Conservation (phyloP, 2,329 filamentous ascomycete genomes). For the Hypocreales sp. region DNA sequence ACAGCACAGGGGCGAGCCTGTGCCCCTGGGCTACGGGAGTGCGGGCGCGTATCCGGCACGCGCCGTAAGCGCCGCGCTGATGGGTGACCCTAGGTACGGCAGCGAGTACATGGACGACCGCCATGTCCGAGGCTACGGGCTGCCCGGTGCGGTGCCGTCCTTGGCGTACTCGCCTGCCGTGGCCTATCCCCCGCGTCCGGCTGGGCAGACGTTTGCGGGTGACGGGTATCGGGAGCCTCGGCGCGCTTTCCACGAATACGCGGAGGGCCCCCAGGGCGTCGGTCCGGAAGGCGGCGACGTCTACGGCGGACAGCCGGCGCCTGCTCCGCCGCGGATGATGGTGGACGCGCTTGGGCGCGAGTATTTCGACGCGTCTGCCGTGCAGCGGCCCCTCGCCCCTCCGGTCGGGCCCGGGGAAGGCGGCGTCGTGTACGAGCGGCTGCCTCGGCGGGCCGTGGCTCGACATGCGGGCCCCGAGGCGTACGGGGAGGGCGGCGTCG, state of each 20-base stretch:
- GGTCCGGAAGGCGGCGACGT: slow-evolving; percentile 34
- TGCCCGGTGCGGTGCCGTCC: slow-evolving; percentile 17
- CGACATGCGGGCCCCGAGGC: slow-evolving; percentile 30
- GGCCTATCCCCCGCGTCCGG: slow-evolving; percentile 21
- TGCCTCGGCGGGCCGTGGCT: slow-evolving; percentile 33
- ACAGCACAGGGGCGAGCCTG: slow-evolving; percentile 13
- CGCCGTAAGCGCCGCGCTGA: slow-evolving; percentile 9
- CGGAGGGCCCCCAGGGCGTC: slow-evolving; percentile 28
- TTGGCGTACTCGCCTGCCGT: slow-evolving; percentile 21
- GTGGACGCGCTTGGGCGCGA: slow-evolving; percentile 73
- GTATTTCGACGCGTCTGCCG: slow-evolving; percentile 43
- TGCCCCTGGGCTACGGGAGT: slow-evolving; percentile 18
- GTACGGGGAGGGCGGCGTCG: slow-evolving; percentile 31
- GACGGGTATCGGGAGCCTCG: slow-evolving; percentile 24
- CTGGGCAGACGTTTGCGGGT: slow-evolving; percentile 25
- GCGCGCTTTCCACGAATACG: slow-evolving; percentile 27
- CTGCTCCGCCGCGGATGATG: slow-evolving; percentile 51
- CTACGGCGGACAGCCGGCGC: slow-evolving; percentile 33
- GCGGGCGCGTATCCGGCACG: slow-evolving; percentile 9
- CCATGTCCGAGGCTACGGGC: slow-evolving; percentile 19
- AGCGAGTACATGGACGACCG: slow-evolving; percentile 18
- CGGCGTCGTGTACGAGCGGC: slow-evolving; percentile 51
- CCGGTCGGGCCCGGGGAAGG: slow-evolving; percentile 28
- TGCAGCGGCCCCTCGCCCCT: slow-evolving; percentile 38
- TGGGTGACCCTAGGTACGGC: slow-evolving; percentile 14